Base-by-base conservation (phyloP, 352 stramenopile genomes). In the Aphanomyces invadans region DNA sequence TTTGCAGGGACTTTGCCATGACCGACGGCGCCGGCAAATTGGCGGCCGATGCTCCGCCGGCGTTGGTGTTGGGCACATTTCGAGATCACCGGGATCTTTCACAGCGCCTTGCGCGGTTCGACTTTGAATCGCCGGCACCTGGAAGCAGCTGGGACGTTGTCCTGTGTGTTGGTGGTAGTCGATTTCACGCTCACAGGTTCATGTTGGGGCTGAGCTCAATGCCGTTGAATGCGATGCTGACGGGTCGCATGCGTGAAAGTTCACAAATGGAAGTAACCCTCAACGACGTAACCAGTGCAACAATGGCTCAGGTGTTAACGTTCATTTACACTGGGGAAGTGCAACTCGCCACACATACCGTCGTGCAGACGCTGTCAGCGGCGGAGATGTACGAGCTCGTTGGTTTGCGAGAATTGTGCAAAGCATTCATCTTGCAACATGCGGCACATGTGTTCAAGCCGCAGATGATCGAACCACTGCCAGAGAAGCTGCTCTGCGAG, bases 241-340 rank as follows among this genome's bases (percentile, higher is more conserved):
- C 82, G 1, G 86, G 86, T 15, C 72, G 68, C 10, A 94, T 94
- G 86, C 77, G 83, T 15, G 86, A 94, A 62, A 77, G 83, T 7
- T 80, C 70, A 2, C 69, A 88, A 62, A 78, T 78, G 0, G 78
- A 94, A 38, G 86, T 94, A 53, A 74, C 87, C 39, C 76, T 94
- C 36, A 72, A 87, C 61, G 82, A 76, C 38, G 76, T 94, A 44
- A 78, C 82, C 29, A 64, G 79, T 10, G 63, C 49, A 3, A 78
- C 88, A 62, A 73, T 94, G 48, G 75, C 92, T 63, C 90, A 92
- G 68, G 88, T 94, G 78, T 71, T 94, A 60, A 59, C 85, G 28
- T 94, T 86, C 62, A 91, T 94, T 64, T 94, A 94, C 70, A 90
- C 86, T 4, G 86, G 83, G 70, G 80, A 94, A 42, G 83, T 94